Evolutionary conservation across 2,329 filamentous ascomycete species (phyloP).

Genomic region (Penicillium sp.): DNA sequence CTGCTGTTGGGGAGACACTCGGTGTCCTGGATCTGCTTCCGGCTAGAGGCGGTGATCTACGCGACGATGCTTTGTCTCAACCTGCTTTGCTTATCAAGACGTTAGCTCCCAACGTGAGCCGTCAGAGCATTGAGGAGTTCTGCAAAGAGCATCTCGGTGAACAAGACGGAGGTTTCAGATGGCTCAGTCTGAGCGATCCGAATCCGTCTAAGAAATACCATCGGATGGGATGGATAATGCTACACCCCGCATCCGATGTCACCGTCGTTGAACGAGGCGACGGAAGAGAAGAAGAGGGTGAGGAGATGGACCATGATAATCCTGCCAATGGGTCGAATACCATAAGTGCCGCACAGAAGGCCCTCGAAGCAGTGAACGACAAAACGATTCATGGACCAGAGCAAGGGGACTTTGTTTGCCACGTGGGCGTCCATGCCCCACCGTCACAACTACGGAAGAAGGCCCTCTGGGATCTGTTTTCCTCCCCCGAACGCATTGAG

Average conservation of each 20-base stretch:
- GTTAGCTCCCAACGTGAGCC: conserved; percentile 92
- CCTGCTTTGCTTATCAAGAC: conserved; percentile 98
- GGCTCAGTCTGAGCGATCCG: conserved; percentile 92
- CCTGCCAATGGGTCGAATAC: conserved; percentile 38
- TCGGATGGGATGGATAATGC: conserved; percentile 97
- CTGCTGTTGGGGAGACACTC: conserved; percentile 86
- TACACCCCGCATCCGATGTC: conserved; percentile 77
- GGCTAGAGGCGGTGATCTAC: conserved; percentile 79
- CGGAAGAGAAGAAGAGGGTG: conserved; percentile 69
- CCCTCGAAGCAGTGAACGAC: conserved; percentile 91
- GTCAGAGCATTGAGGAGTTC: conserved; percentile 89
- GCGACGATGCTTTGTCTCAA: conserved; percentile 85
- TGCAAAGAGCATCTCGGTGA: conserved; percentile 94
- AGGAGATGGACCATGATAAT: conserved; percentile 53
- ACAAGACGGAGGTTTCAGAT: conserved; percentile 89
- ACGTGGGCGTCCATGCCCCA: conserved; percentile 94
- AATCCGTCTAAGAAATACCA: conserved; percentile 98
- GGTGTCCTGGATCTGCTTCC: conserved; percentile 91
- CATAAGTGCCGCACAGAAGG: conserved; percentile 73
- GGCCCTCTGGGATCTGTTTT: conserved; percentile 95
- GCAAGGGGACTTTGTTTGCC: conserved; percentile 94
- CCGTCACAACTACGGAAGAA: conserved; percentile 88
- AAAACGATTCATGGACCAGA: conserved; percentile 96
- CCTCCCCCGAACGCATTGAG: conserved; percentile 88
- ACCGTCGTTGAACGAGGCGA: conserved; percentile 73